Conservation (phyloP, 169 alveolate genomes). For the Besnoitia besnoiti region DNA sequence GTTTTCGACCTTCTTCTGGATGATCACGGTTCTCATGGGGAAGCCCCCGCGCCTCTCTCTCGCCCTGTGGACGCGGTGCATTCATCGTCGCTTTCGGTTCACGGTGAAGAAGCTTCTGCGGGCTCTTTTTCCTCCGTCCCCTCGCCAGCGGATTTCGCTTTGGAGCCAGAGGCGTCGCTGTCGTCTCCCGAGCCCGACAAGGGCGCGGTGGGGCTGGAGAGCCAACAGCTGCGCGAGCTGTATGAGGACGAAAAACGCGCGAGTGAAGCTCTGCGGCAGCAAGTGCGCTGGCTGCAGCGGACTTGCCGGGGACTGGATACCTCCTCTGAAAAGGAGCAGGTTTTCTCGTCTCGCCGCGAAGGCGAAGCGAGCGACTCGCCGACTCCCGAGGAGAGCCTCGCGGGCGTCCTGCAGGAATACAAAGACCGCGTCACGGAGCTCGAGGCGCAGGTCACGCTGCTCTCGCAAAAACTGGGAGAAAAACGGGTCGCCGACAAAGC, state of each 20-base stretch:
- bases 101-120: too few relatives aligned
- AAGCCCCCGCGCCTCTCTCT: too few relatives aligned
- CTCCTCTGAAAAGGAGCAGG: background rate
- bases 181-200: too few relatives aligned
- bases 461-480: background rate
- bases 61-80: too few relatives aligned
- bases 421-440: background rate
- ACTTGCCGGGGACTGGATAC: background rate
- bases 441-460: background rate
- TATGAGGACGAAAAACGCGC: conserved; percentile 26
- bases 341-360: background rate
- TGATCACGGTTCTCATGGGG: too few relatives aligned
- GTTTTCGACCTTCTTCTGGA: background rate
- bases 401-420: background rate
- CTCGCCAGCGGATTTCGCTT: background rate
- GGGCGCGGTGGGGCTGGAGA: background rate
- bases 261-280: background rate
- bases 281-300: background rate
- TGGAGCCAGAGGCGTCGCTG: too few relatives aligned
- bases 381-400: background rate
- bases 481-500: background rate
- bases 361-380: background rate
- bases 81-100: too few relatives aligned
- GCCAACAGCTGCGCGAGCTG: background rate
- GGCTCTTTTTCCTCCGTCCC: background rate